Evolutionary conservation across 2,329 filamentous ascomycete species (phyloP), one percentile per base, ranked within the genome.

Genomic region (Ophiostoma australiae): DNA sequence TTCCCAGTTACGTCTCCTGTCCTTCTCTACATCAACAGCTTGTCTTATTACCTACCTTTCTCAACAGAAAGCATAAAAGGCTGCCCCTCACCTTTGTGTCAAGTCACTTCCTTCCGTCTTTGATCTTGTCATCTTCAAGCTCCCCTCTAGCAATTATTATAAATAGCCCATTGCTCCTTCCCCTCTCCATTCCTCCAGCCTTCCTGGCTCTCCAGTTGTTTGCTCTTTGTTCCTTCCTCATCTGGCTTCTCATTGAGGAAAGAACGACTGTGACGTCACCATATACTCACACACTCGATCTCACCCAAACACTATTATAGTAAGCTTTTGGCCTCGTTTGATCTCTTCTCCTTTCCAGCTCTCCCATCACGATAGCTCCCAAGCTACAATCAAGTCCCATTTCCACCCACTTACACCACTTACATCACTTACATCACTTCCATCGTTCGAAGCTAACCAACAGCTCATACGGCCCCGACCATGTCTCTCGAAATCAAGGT

Each of bases 401-500:
- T 8, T 8, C 11, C 58, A 63, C 27, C 23, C 58, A 63, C 27
- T 63, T 33, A 33, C 58, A 63, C 23, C 58, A 33, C 58, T 44
- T 41, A 6, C 68, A 17, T 33, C 27, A 63, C 27, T 63, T 33
- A 33, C 58, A 63, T 11, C 58, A 33, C 58, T 44, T 41, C 6
- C 68, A 17, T 33, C 27, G 58, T 41, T 15, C 66, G 48, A n/a
- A 48, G 20, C n/a, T 33, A 35, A 65, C 48, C 17, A 37, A 39
- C 63, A 39, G 13, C 52, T 27, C 23, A 63, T 63, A 63, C 58
- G 58, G 58, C 58, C 31, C 10, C 15, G 23, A 67, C 61, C 27
- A 70, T 70, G 69, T 55, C 68, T 11, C 67, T 58, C 13, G 69
- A 70, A 37, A 71, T 75, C 73, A 73, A 74, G 71, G 74, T 80